Conservation (phyloP, 163 green algal species). For the Prototheca cutis region DNA sequence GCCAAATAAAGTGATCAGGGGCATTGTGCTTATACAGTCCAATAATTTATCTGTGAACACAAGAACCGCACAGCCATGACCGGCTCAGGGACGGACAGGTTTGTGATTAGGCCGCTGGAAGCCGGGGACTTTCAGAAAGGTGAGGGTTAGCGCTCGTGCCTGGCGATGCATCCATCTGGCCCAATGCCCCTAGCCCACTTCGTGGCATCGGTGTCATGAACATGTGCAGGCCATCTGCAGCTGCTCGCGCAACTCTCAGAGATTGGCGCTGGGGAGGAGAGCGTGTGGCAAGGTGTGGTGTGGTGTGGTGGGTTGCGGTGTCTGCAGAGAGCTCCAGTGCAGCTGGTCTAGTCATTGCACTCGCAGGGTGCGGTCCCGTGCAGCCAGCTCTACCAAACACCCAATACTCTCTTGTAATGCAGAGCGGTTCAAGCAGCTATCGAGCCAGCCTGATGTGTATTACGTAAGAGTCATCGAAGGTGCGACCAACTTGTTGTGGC, state of each 20-base stretch:
- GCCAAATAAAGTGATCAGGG: no score
- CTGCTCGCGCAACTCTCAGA: slow-evolving; percentile 62
- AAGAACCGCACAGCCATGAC: neutral
- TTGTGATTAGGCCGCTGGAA: slow-evolving; percentile 2
- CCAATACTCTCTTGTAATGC: neutral
- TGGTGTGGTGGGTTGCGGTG: no score
- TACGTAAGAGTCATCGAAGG: slow-evolving; percentile 53
- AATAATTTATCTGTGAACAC: neutral
- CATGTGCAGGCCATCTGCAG: slow-evolving; percentile 49
- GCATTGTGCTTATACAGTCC: no score
- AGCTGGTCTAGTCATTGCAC: no score
- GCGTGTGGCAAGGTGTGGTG: slow-evolving; percentile 37
- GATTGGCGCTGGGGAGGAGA: slow-evolving; percentile 42
- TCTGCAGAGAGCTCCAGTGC: no score
- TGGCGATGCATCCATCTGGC: no score
- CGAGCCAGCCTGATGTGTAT: slow-evolving; percentile 33
- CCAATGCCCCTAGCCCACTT: no score
- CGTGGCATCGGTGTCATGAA: no score
- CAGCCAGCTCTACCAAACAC: no score
- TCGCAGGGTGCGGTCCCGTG: no score
- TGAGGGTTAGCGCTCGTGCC: no score
- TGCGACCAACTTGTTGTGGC: no score
- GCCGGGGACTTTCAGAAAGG: slow-evolving; percentile 16
- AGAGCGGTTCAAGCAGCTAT: slow-evolving; percentile 42
- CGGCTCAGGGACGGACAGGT: neutral